Evolutionary conservation across 2,329 filamentous ascomycete species (phyloP).

Genomic region (Hymenoscyphus infarciens): DNA sequence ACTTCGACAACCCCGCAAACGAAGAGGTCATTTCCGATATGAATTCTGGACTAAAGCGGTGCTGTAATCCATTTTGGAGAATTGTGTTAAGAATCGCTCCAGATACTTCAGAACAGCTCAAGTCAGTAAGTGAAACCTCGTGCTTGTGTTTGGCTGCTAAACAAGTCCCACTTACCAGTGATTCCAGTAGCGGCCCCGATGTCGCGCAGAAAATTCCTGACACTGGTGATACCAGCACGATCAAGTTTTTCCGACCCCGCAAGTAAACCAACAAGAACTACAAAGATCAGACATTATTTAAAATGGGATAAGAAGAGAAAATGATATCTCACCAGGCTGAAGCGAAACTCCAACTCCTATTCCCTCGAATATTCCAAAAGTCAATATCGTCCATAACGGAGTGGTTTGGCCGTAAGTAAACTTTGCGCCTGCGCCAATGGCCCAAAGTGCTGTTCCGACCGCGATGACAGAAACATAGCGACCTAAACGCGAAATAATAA

Average conservation of each 20-base stretch:
- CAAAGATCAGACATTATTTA: too few species aligned
- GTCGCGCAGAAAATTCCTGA: constrained; percentile 32
- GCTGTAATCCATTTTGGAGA: neutral
- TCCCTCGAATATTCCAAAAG: constrained; percentile 1
- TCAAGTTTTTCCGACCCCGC: constrained; percentile 26
- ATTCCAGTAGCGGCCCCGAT: constrained; percentile 29
- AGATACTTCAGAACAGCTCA: neutral
- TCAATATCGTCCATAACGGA: neutral
- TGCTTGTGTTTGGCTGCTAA: too few species aligned
- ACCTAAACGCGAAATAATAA: neutral
- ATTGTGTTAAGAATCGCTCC: constrained; percentile 13
- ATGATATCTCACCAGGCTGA: constrained; percentile 4
- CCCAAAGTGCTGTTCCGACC: neutral
- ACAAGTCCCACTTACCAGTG: constrained; percentile 2
- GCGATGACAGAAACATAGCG: constrained; percentile 1
- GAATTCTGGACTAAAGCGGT: neutral
- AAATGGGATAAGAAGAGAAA: neutral
- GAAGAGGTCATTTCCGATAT: constrained; percentile 10
- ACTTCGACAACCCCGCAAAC: neutral
- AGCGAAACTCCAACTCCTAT: constrained; percentile 14
- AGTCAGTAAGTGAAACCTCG: neutral
- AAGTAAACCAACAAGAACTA: constrained; percentile 33
- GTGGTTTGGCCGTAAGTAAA: constrained; percentile 1
- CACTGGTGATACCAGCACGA: constrained; percentile 33
- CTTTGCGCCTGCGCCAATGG: neutral